Conservation (phyloP, 2,329 filamentous ascomycete species). For the Colletotrichum sp. region DNA sequence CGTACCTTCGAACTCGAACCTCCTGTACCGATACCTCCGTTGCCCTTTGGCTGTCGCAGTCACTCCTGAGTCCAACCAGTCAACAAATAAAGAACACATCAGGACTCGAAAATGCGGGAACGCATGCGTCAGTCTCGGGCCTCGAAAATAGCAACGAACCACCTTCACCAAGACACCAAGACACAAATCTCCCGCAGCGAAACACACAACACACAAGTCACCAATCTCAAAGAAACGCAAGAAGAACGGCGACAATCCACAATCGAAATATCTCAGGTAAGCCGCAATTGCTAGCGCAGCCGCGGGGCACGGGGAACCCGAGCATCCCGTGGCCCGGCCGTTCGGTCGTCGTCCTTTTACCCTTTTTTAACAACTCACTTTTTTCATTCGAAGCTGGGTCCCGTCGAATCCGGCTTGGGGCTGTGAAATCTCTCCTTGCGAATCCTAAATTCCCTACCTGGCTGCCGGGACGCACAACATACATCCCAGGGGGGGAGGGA, state of each 20-base stretch:
- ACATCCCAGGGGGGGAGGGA: not conserved
- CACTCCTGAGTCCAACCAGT: not conserved
- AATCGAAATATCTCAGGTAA: not conserved
- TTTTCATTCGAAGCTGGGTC: not conserved
- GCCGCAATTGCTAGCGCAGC: not conserved
- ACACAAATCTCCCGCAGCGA: not conserved
- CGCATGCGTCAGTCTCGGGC: not conserved
- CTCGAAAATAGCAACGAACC: not conserved
- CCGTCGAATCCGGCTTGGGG: not conserved
- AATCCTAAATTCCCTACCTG: not conserved
- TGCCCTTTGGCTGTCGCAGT: not conserved
- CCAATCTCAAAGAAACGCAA: not conserved
- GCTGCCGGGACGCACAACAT: not conserved
- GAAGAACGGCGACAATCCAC: not conserved
- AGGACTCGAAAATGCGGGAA: not conserved
- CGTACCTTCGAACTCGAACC: not conserved
- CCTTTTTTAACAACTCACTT: not conserved
- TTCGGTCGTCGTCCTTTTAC: not conserved
- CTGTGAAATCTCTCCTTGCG: not conserved
- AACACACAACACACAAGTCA: not conserved
- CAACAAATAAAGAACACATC: not conserved
- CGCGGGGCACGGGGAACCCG: slow-evolving; percentile 10
- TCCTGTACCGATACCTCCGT: not conserved
- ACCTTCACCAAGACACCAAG: not conserved
- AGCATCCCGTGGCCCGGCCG: slow-evolving; percentile 1